Evolutionary conservation across 2,329 filamentous ascomycete species (phyloP), one percentile per base, ranked within the genome.

Genomic region (Trichoderma arundinaceum): DNA sequence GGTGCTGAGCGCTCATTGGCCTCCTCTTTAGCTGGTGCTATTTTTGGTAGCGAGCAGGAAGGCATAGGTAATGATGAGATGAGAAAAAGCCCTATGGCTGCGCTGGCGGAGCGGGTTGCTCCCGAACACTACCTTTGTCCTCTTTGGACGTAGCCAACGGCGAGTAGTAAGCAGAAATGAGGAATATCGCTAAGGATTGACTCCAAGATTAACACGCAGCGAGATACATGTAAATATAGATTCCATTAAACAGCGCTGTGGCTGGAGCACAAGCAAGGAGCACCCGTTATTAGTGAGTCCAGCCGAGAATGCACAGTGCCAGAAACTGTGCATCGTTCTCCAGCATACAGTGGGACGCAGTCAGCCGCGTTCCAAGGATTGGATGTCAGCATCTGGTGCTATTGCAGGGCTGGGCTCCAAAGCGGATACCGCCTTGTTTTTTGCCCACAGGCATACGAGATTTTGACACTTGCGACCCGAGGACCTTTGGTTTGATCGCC

Each of bases 281-380:
- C 60, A 44, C 32, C 48, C 35, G 48, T 41, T 46, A 38, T 53
- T 62, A 43, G 48, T 53, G 38, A 63, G 22, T 41, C 41, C 28
- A 53, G 32, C 39, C 60, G 49, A 46, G 8, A 28, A n/a, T 54
- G n/a, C 13, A 64, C 61, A 60, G 54, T 65, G 15, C 19, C 9
- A 13, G 2, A 1, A 1, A 61, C 64, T 62, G 64, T 57, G 19
- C 43, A 7, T 51, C 17, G 17, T 44, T 58, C 28, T 59, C 46
- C 44, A 48, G 43, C 33, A 22, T 49, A 32, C 62, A 61, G 64
- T 66, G 64, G 56, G 51, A 62, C 57, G 57, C 48, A 62, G 64
- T 66, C 64, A 66, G 49, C 64, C 64, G 64, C 57, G 58, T n/a
- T 41, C 56, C 53, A 35, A 48, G 64, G 64, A 66, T 66, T 66